Evolutionary conservation across 768 basidiomycete species (phyloP).

Genomic region (Serpula lacrymans): DNA sequence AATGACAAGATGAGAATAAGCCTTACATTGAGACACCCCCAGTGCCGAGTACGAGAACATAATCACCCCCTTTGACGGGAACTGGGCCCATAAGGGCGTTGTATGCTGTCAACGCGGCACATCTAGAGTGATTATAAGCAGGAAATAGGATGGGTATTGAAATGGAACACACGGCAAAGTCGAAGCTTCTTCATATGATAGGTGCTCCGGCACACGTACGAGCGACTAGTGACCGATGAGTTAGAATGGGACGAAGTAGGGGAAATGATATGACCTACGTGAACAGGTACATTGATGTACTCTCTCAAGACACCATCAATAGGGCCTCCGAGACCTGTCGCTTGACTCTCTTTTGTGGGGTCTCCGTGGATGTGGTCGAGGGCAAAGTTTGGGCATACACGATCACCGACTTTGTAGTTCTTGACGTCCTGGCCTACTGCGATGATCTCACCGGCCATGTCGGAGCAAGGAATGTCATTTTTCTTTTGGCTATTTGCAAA

Average conservation of each 20-base stretch:
- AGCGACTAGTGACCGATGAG: constrained; percentile 34
- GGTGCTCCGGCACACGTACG: constrained; percentile 50
- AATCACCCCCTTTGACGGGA: constrained; percentile 56
- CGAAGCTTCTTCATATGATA: constrained; percentile 62
- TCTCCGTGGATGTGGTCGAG: constrained; percentile 48
- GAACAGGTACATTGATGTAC: constrained; percentile 48
- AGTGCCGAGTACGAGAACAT: constrained; percentile 53
- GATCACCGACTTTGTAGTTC: constrained; percentile 53
- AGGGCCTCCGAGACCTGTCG: constrained; percentile 42
- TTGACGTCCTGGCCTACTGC: constrained; percentile 38
- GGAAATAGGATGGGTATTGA: constrained; percentile 12
- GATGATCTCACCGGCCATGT: constrained; percentile 57
- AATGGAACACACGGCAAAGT: constrained; percentile 48
- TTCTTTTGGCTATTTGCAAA: constrained; percentile 22
- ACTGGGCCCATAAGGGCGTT: constrained; percentile 49
- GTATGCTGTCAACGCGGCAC: constrained; percentile 64
- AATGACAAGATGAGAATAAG: neutral
- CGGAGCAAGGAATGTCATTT: constrained; percentile 36
- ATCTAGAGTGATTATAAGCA: constrained; percentile 26
- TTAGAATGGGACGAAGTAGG: neutral
- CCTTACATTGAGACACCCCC: constrained; percentile 54
- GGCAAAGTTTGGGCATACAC: constrained; percentile 53
- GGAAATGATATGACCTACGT: constrained; percentile 23
- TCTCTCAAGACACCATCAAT: constrained; percentile 52
- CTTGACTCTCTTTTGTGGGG: constrained; percentile 28